Evolutionary conservation across 2,329 filamentous ascomycete species (phyloP).

Genomic region (Sporothrix pseudoabietina): DNA sequence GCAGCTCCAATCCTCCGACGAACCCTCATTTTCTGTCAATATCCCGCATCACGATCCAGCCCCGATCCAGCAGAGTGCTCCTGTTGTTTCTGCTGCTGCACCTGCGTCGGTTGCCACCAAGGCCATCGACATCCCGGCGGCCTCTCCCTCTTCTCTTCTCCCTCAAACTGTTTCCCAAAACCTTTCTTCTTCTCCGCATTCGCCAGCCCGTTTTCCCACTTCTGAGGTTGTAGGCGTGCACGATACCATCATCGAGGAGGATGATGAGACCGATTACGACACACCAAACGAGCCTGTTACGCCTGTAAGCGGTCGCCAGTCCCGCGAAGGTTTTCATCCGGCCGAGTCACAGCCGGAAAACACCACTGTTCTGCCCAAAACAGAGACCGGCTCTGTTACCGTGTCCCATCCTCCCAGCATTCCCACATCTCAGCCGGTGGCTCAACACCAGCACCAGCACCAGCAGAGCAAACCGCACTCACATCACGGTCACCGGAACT

Average conservation of each 20-base stretch:
- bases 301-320: constrained; percentile 60
- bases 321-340: constrained; percentile 54
- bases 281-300: constrained; percentile 63
- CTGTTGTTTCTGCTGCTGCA: not conserved
- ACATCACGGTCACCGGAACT: constrained; percentile 33
- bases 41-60: not conserved
- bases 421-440: constrained; percentile 18
- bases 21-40: not conserved
- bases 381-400: constrained; percentile 36
- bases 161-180: constrained; percentile 22
- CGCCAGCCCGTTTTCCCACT: constrained; percentile 52
- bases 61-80: constrained; percentile 4
- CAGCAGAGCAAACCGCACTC: constrained; percentile 35
- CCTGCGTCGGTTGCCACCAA: not conserved
- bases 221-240: constrained; percentile 45
- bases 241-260: constrained; percentile 58
- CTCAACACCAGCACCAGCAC: constrained; percentile 39
- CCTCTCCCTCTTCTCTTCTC: constrained; percentile 9
- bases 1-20: constrained; percentile 12
- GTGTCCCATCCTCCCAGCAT: not conserved
- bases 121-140: not conserved
- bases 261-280: constrained; percentile 63
- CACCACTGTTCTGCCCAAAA: not conserved
- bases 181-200: constrained; percentile 40
- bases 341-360: constrained; percentile 40